These are phyloP conservation scores for Rhizopus arrhizus DNA, from an alignment of 371 early-diverging fungal genomes.

Conservation along the genomic window DNA sequence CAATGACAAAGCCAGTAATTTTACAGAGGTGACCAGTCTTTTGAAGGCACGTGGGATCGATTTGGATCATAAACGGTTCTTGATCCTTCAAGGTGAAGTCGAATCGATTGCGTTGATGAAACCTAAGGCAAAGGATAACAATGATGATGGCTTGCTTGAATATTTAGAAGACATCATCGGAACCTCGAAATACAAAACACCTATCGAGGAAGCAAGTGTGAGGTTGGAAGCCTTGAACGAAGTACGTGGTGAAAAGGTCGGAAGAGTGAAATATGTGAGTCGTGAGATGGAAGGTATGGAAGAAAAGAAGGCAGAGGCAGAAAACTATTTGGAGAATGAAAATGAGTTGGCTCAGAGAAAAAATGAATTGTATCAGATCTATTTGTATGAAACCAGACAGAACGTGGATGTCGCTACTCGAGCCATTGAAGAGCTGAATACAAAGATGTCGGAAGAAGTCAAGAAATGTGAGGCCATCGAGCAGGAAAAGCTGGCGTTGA, in stretches of 20 bases:
- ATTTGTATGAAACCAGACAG: conserved; percentile 50
- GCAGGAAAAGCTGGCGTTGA: conserved; percentile 61
- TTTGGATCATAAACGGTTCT: conserved; percentile 98
- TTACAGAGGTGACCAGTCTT: conserved; percentile 86
- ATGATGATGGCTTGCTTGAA: conserved; percentile 97
- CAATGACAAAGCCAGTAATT: conserved; percentile 74
- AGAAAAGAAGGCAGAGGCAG: conserved; percentile 83
- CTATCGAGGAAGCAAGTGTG: conserved; percentile 78
- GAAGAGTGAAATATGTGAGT: conserved; percentile 84
- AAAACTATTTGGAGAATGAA: conserved; percentile 76
- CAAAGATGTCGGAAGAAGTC: conserved; percentile 61
- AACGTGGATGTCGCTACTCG: conserved; percentile 49
- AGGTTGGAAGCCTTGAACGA: conserved; percentile 77
- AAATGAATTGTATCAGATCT: conserved; percentile 79
- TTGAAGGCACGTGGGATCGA: conserved; percentile 93
- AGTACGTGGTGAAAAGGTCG: conserved; percentile 81
- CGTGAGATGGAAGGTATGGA: conserved; percentile 79
- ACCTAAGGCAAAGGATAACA: conserved; percentile 89
- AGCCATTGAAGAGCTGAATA: conserved; percentile 51
- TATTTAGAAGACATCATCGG: conserved; percentile 99
- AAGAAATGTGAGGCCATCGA: conserved; percentile 57
- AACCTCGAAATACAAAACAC: conserved; percentile 86
- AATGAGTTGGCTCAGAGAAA: conserved; percentile 76
- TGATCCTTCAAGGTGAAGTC: conserved; percentile 99
- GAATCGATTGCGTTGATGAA: conserved; percentile 99